Percentiles rank a stretch among this genome's conserved stretches.
These are phyloP conservation scores for Cadophora gregata DNA, from an alignment of 2,329 filamentous ascomycete genomes.

Conservation along the genomic window DNA sequence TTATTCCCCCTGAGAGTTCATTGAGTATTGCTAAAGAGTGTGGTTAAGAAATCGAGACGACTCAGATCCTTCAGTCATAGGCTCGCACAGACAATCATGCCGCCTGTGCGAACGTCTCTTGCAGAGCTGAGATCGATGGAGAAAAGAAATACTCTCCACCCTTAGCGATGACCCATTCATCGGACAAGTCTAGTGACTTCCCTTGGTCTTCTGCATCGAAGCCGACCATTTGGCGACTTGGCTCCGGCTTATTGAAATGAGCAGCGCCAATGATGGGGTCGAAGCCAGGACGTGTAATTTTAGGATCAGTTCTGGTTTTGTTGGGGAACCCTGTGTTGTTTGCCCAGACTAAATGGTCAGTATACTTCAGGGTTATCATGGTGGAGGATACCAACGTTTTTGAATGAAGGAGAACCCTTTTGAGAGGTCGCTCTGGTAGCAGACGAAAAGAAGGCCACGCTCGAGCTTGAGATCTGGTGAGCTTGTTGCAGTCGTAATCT, in stretches of 20 bases:
- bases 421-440: slow-evolving; percentile 51
- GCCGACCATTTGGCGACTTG: slow-evolving; percentile 33
- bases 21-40: background rate
- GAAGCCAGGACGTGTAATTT: slow-evolving; percentile 37
- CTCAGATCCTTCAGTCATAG: background rate
- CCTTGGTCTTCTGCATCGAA: slow-evolving; percentile 33
- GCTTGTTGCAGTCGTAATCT: background rate
- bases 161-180: slow-evolving; percentile 49
- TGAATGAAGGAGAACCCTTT: slow-evolving; percentile 51
- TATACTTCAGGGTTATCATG: slow-evolving; percentile 14
- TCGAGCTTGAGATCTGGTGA: slow-evolving; percentile 37
- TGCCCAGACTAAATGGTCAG: slow-evolving; percentile 27
- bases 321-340: slow-evolving; percentile 39
- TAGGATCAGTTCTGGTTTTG: too few relatives aligned
- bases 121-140: slow-evolving; percentile 47
- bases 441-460: slow-evolving; percentile 53
- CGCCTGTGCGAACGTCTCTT: slow-evolving; percentile 23
- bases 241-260: slow-evolving; percentile 30
- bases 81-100: background rate
- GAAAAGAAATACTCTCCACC: slow-evolving; percentile 56
- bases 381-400: slow-evolving; percentile 41
- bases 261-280: slow-evolving; percentile 48
- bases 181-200: slow-evolving; percentile 35
- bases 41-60: background rate
- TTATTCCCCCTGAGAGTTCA: background rate